A percentile compares a stretch with the other conserved stretches of the same genome.
Conservation (phyloP, 129 eudicot genomes). For the Tanacetum coccineum region DNA sequence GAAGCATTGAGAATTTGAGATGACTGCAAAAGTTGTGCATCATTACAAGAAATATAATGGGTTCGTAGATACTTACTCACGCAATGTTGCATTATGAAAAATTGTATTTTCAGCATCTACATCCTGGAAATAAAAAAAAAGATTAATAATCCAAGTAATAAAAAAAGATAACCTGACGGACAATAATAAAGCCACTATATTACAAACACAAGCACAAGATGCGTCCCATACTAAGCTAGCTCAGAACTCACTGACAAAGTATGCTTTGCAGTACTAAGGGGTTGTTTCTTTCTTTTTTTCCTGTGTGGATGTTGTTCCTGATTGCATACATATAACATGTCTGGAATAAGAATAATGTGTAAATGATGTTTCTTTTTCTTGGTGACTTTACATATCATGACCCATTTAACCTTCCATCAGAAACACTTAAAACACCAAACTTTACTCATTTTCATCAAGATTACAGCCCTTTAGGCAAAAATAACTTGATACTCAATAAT, state of each 20-base stretch:
- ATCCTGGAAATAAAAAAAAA: conserved; percentile 45
- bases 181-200: conserved; percentile 1
- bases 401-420: no score
- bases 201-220: conserved; percentile 3
- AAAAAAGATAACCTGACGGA: background rate
- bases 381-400: no score
- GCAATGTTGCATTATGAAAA: conserved; percentile 92
- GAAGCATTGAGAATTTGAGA: background rate
- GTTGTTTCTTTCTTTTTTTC: no score
- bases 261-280: background rate
- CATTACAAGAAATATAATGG: background rate
- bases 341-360: no score
- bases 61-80: conserved; percentile 61
- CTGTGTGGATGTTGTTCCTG: no score
- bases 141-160: background rate
- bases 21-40: conserved; percentile 2
- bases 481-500: no score
- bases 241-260: no score
- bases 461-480: no score
- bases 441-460: no score
- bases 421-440: no score
- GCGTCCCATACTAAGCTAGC: background rate
- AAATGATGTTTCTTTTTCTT: no score
- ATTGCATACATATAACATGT: no score
- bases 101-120: conserved; percentile 91